Evolutionary conservation across 2,329 filamentous ascomycete species (phyloP).

Genomic region (Penicillium sp.): DNA sequence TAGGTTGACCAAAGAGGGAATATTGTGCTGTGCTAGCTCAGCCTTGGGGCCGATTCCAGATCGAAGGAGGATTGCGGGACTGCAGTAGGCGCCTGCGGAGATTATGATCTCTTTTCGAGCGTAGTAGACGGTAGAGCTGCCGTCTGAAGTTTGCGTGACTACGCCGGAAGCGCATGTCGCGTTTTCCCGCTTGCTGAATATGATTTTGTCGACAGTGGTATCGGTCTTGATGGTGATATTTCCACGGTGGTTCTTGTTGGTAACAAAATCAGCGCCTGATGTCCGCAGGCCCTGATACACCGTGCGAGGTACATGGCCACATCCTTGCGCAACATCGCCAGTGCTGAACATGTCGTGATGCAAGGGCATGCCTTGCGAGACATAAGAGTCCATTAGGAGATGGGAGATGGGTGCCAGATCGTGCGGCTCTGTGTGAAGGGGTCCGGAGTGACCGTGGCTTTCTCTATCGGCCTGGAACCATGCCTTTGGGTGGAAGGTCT

Average conservation of each 20-base stretch:
- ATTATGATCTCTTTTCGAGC: slow-evolving; percentile 51
- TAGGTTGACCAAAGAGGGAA: slow-evolving; percentile 47
- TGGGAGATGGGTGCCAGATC: slow-evolving; percentile 60
- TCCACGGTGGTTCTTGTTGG: slow-evolving; percentile 41
- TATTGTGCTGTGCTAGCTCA: slow-evolving; percentile 45
- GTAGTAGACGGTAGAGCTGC: slow-evolving; percentile 39
- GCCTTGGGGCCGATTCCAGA: slow-evolving; percentile 54
- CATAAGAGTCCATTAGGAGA: slow-evolving; percentile 55
- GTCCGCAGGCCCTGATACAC: slow-evolving; percentile 54
- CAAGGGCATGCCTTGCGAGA: slow-evolving; percentile 55
- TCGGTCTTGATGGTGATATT: slow-evolving; percentile 54
- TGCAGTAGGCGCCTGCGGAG: slow-evolving; percentile 53
- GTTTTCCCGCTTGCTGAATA: slow-evolving; percentile 42
- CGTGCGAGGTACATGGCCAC: slow-evolving; percentile 56
- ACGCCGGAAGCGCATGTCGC: slow-evolving; percentile 46
- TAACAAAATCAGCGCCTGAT: slow-evolving; percentile 56
- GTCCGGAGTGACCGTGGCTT: slow-evolving; percentile 54
- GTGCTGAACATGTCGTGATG: slow-evolving; percentile 61
- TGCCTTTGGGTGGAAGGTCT: slow-evolving; percentile 58
- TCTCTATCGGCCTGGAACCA: slow-evolving; percentile 55
- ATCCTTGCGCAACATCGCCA: slow-evolving; percentile 54
- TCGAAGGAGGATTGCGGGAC: slow-evolving; percentile 54
- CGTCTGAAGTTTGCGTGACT: slow-evolving; percentile 28
- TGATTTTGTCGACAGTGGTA: slow-evolving; percentile 54
- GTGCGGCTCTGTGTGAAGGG: slow-evolving; percentile 58